Evolutionary conservation across 805 yeast genomes (phyloP), one percentile per base, ranked within the genome.

Genomic region (Phaffomyces opuntiae): DNA sequence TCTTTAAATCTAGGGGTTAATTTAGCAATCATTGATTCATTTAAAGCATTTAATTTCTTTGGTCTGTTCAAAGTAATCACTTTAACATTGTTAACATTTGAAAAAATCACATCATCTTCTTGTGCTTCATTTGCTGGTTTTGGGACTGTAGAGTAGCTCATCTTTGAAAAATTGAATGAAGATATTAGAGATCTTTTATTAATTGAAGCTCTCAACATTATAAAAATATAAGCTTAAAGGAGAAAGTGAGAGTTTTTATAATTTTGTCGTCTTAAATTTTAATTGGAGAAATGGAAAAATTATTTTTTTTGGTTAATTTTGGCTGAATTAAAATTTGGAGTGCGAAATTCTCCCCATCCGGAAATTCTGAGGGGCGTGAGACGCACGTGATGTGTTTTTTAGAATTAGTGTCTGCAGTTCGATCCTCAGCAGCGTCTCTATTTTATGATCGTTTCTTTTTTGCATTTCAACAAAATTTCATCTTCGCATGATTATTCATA

Each of bases 11-110:
- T 77, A 21, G 93, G 88, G 34, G 76, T 69, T 49, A 91, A 81
- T 54, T 78, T 73, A 32, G 72, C 62, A 49, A 87, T 80, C 96
- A 91, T 90, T 46, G 78, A 76, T 25, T 77, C 69, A 63, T 80
- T 84, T 54, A 91, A 71, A 6, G 98, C 91, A 68, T 91, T 93
- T 59, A 93, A 76, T 62, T 91, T 91, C 45, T 72, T 62, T 21
- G 90, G 82, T 49, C 98, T 77, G 70, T 91, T 87, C 53, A 91
- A 72, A 9, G 84, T 75, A 54, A 90, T 70, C 34, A 86, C 68
- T 51, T 96, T 78, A 12, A 93, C 80, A 41, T 80, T 76, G 55
- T 80, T 78, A 49, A 73, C 67, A 55, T 78, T 73, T 48, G 72
- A 60, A 65, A 86, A 86, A 47, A 81, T 70, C 19, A 86, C 93